Percentiles rank a stretch among this genome's conserved stretches.
phyloP scores from a whole-genome alignment of 495 filamentous ascomycete species.

The Aspergillus cristatus region DNA sequence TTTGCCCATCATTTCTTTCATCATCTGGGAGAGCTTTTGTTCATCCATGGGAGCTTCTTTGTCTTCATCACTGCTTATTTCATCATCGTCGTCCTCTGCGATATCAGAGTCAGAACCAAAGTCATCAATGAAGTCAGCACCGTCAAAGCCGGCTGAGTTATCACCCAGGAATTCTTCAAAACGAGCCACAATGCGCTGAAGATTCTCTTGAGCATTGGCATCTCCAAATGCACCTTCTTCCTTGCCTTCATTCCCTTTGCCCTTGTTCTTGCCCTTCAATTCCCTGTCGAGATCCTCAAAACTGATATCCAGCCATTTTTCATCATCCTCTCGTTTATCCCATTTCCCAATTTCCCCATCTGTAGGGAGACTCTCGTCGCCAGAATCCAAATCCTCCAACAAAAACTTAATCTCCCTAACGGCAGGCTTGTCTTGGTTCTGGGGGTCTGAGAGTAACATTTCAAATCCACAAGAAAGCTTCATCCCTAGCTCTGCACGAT shows the following conservation, averaged over 20 bases:
- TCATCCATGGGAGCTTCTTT: constrained; percentile 75
- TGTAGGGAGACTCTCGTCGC: constrained; percentile 53
- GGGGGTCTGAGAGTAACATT: constrained; percentile 63
- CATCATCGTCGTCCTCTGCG: constrained; percentile 51
- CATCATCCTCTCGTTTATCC: constrained; percentile 63
- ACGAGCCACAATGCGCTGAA: constrained; percentile 79
- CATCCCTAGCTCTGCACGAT: constrained; percentile 67
- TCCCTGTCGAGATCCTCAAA: constrained; percentile 82
- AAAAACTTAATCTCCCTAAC: constrained; percentile 67
- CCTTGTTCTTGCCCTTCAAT: constrained; percentile 47
- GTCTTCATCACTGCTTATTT: constrained; percentile 53
- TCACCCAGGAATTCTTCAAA: constrained; percentile 94
- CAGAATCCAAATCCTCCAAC: constrained; percentile 60
- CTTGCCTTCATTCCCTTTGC: constrained; percentile 14
- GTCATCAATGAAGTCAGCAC: constrained; percentile 63
- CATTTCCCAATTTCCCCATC: constrained; percentile 65
- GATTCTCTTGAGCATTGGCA: constrained; percentile 64
- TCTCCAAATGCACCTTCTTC: constrained; percentile 59
- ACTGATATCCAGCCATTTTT: constrained; percentile 89
- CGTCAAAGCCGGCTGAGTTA: constrained; percentile 68
- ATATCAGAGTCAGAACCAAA: constrained; percentile 47
- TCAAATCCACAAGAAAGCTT: constrained; percentile 87
- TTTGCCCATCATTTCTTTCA: constrained; percentile 93
- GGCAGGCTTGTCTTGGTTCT: constrained; percentile 52
- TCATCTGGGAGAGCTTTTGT: constrained; percentile 73